Conservation (phyloP, 129 eudicot genomes). For the Ambrosia trifida region DNA sequence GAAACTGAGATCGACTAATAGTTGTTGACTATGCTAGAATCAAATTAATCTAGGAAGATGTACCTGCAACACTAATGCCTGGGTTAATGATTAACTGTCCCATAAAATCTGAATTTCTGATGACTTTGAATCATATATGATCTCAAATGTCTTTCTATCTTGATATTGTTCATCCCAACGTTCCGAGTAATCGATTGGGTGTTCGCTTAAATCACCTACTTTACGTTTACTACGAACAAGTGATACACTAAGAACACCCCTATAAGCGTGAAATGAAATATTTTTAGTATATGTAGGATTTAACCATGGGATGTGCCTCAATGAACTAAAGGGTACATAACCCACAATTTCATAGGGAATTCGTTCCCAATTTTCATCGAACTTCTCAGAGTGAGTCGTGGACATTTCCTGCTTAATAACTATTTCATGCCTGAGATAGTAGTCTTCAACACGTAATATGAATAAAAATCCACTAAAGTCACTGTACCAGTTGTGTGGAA, state of each 20-base stretch:
- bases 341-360: neutral
- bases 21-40: too few species aligned
- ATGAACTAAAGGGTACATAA: conserved; percentile 7
- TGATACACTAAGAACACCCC: neutral
- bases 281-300: neutral
- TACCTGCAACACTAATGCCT: too few species aligned
- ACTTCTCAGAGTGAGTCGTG: neutral
- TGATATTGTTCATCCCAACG: neutral
- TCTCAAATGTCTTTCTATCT: neutral
- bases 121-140: conserved; percentile 4
- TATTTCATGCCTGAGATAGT: rapidly evolving
- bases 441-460: neutral
- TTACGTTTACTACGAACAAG: neutral
- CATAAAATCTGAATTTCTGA: neutral
- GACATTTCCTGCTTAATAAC: neutral
- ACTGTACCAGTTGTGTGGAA: conserved; percentile 2
- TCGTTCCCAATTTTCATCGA: neutral
- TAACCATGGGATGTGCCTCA: conserved; percentile 14
- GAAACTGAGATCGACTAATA: too few species aligned
- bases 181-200: neutral
- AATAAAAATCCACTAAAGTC: conserved; percentile 13
- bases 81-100: neutral
- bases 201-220: neutral
- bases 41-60: too few species aligned
- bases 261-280: neutral